Base-by-base conservation (phyloP, 2,329 filamentous ascomycete species). In the Exophiala calicioides region DNA sequence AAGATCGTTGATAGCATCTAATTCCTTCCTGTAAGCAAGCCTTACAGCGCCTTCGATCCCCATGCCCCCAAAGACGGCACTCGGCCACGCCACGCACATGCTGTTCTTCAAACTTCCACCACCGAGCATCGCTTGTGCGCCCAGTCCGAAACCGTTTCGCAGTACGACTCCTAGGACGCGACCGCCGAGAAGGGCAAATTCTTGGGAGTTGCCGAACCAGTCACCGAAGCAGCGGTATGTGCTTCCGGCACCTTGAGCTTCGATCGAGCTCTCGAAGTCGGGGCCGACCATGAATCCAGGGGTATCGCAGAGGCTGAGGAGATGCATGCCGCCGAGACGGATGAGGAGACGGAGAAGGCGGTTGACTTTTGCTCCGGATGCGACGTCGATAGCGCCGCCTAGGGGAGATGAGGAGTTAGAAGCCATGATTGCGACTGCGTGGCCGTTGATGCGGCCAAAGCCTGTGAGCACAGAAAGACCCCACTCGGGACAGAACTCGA, bases 261-360 rank as follows among this genome's bases (percentile, higher is more conserved):
- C 50, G 41, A 19, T 30, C 36, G 45, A 52, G 31, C 50, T 45
- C 41, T 52, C 50, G 27, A 52, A 52, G 31, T 52, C 50, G 2
- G 50, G 50, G 32, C 50, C 50, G 26, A 52, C 50, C 50, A 52
- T 52, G 35, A 52, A 52, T 34, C 50, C 50, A 12, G 50, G 50
- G 40, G 50, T 52, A 30, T 52, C 50, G 41, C 50, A 52, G 35
- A 52, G 50, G 45, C 50, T 52, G 50, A 52, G 30, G 45, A 52
- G 40, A 39, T 52, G 50, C 50, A 52, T 52, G 41, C 50, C 50
- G 19, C 50, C 50, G 35, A 43, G 40, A 31, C 50, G 50, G 35
- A 49, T 45, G 45, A 52, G 50, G n/a, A 52, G 50, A 20, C 50
- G 45, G 35, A 52, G 31, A 34, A 52, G 40, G 24, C 50, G 50